Percentiles rank a stretch among this genome's conserved stretches.
phyloP scores from a whole-genome alignment of 164 flowering plant species.

The Kalanchoe fedtschenkoi region DNA sequence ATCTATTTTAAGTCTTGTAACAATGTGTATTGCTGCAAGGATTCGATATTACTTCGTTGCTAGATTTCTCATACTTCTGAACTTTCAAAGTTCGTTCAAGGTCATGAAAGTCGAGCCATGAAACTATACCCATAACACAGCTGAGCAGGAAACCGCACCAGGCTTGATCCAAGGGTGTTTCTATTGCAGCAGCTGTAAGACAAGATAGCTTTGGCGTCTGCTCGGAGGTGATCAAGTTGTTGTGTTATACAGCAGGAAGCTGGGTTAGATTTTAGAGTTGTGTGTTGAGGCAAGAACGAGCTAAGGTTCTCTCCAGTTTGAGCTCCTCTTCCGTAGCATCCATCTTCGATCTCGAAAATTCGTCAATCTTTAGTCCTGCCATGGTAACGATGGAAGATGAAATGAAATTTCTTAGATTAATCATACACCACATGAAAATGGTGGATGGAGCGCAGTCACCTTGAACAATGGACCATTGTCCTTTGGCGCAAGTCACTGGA shows the following conservation, averaged over 20 bases:
- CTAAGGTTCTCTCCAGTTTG: conserved; percentile 58
- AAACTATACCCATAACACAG: too few species aligned
- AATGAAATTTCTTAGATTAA: background rate
- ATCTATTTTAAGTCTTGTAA: too few species aligned
- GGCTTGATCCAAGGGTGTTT: too few species aligned
- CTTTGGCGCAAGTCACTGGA: conserved; percentile 80
- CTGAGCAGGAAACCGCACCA: too few species aligned
- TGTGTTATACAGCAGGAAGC: background rate
- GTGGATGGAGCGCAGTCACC: conserved; percentile 24
- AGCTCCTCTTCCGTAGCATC: conserved; percentile 69
- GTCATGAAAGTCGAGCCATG: too few species aligned
- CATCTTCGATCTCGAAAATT: conserved; percentile 65
- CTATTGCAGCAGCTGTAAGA: too few species aligned
- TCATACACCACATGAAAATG: background rate
- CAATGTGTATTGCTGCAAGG: too few species aligned
- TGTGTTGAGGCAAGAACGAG: conserved; percentile 54
- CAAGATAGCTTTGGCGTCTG: too few species aligned
- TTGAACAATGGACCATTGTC: conserved; percentile 80
- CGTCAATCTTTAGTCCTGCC: conserved; percentile 71
- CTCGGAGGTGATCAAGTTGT: too few species aligned
- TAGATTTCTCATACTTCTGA: too few species aligned
- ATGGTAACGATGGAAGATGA: background rate
- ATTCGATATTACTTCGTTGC: too few species aligned
- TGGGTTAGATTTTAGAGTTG: background rate
- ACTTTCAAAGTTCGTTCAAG: too few species aligned